Evolutionary conservation across 2,329 filamentous ascomycete species (phyloP).

Genomic region (Zasmidium cellare): DNA sequence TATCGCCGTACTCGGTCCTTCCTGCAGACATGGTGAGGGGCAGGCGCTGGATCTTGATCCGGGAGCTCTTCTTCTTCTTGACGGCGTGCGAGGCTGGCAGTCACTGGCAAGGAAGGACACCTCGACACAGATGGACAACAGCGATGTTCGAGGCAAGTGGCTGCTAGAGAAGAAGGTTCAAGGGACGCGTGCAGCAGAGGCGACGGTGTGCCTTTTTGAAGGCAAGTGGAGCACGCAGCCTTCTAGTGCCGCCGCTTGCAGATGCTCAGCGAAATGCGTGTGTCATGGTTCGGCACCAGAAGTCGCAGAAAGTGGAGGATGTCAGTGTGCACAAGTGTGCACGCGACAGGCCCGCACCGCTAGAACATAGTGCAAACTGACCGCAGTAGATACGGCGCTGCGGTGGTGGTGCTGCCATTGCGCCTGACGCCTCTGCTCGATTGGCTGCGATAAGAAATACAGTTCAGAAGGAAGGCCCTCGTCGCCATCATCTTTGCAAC

Average conservation of each 20-base stretch:
- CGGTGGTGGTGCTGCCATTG: not conserved
- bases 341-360: constrained; percentile 1
- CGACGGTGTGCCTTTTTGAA: constrained; percentile 4
- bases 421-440: not conserved
- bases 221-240: not conserved
- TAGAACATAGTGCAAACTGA: not conserved
- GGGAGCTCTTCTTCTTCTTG: not conserved
- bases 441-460: not conserved
- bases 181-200: not conserved
- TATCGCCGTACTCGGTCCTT: constrained; percentile 16
- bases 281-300: not conserved
- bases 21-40: constrained; percentile 13
- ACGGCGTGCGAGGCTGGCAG: not conserved
- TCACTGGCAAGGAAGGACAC: too few species aligned
- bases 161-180: not conserved
- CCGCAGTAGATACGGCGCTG: constrained; percentile 1
- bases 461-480: not conserved
- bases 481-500: too few species aligned
- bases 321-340: not conserved
- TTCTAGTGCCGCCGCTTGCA: constrained; percentile 2
- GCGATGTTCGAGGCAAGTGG: too few species aligned
- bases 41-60: too few species aligned
- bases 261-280: not conserved
- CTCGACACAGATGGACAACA: too few species aligned
- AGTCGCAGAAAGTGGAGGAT: not conserved